These are phyloP conservation scores for Xylaria curta DNA, from an alignment of 495 filamentous ascomycete species.

Conservation along the genomic window DNA sequence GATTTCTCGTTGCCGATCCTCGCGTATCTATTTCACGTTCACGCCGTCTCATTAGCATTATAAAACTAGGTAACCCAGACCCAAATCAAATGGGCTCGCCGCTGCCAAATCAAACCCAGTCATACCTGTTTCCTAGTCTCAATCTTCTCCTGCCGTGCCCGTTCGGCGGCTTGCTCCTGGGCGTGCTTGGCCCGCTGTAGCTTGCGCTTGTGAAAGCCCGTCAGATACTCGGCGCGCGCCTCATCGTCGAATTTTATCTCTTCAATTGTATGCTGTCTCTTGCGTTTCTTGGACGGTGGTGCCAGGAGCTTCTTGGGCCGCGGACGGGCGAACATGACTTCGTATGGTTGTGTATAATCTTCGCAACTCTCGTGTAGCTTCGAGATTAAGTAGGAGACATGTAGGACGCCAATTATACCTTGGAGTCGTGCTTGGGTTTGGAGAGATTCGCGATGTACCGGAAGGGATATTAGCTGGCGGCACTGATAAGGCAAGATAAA, in stretches of 20 bases:
- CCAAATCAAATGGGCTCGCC: background rate
- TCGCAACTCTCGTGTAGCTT: background rate
- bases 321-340: conserved; percentile 54
- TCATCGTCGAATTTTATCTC: conserved; percentile 84
- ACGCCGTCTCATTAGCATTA: conserved; percentile 16
- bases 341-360: background rate
- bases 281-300: conserved; percentile 70
- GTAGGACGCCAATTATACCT: background rate
- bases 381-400: background rate
- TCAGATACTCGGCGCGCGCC: conserved; percentile 83
- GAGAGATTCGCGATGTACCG: background rate
- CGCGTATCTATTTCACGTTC: conserved; percentile 68
- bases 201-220: conserved; percentile 97
- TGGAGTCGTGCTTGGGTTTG: background rate
- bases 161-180: conserved; percentile 74
- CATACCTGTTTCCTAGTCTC: conserved; percentile 73
- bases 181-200: conserved; percentile 80
- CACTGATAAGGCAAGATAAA: conserved; percentile 20
- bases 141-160: conserved; percentile 74
- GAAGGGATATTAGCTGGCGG: background rate
- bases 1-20: conserved; percentile 78
- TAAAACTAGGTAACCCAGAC: conserved; percentile 24
- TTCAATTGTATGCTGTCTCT: conserved; percentile 64
- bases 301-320: conserved; percentile 55
- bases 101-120: conserved; percentile 24